Conservation (phyloP, 495 filamentous ascomycete species). For the Talaromyces adpressus region DNA sequence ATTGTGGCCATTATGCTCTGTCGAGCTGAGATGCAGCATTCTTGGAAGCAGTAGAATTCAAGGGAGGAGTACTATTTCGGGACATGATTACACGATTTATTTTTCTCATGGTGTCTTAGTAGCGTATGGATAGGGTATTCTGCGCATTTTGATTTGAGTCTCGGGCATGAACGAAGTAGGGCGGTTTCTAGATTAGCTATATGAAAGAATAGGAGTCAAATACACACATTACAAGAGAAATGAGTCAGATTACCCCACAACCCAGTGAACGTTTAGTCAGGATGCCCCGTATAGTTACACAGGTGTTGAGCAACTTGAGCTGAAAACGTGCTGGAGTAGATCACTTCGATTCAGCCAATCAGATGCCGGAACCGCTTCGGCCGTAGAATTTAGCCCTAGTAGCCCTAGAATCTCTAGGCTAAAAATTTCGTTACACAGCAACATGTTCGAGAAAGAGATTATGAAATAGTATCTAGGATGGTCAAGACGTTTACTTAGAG, state of each 20-base stretch:
- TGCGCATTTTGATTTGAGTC: too few relatives aligned
- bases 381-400: background rate
- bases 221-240: background rate
- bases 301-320: background rate
- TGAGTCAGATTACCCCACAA: background rate
- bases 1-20: conserved; percentile 12
- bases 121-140: background rate
- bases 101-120: background rate
- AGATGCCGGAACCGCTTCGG: background rate
- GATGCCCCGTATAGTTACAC: background rate
- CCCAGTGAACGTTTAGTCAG: too few relatives aligned
- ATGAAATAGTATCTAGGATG: background rate
- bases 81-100: background rate
- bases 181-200: background rate
- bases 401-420: too few relatives aligned
- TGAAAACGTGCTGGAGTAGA: background rate
- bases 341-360: background rate
- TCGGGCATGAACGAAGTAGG: background rate
- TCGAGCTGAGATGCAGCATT: conserved; percentile 13
- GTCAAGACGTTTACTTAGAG: background rate
- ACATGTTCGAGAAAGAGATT: background rate
- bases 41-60: conserved; percentile 4
- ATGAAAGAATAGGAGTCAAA: background rate
- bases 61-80: background rate
- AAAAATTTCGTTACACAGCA: too few relatives aligned